Base-by-base conservation (phyloP, 1,284 basidiomycete species). In the Ganoderma resinaceum region DNA sequence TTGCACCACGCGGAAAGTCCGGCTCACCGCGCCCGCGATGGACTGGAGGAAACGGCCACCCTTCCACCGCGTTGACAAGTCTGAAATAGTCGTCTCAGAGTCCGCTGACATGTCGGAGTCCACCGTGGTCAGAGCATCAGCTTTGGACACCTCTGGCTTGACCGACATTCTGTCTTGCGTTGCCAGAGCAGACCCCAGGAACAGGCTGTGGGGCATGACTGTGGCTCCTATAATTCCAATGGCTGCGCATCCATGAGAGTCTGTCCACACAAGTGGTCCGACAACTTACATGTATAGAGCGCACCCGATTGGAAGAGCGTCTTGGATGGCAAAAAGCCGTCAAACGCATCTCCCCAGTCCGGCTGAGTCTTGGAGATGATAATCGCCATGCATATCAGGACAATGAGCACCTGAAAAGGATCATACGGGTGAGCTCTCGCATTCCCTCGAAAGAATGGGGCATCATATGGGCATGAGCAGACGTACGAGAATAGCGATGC, bases 151-250 rank as follows among this genome's bases (percentile, higher is more conserved):
- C 18, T 49, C 52, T 31, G 60, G 60, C 58, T 42, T 52, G 61
- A 66, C 58, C 66, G 82, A 79, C 33, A 90, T 77, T 62, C 95
- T 84, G 71, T 96, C 91, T 76, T 96, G 91, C 0, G 93, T 94
- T 2, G 94, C 92, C 23, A 97, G 86, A 43, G 92, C 89, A 2
- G 94, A 95, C 12, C 96, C 96, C 8, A 98, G 85, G 82, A 95
- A 97, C 29, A 98, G 85, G 57, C 93, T 92, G 78, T 98, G 97
- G 0, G 97, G 96, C 96, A 91, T 96, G 55, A 95, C 89, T 0
- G 94, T 95, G 1, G 94, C 93, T 26, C 94, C 94, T 14, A 95
- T 78, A 68, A 95, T 91, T 65, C 95, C 94, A 57, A 95, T 92
- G 33, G 93, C 92, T 94, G 74, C 33, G n/a, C 62, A n/a, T 61